Base-by-base conservation (phyloP, 148 eudicot species). In the Diospyros lotus region DNA sequence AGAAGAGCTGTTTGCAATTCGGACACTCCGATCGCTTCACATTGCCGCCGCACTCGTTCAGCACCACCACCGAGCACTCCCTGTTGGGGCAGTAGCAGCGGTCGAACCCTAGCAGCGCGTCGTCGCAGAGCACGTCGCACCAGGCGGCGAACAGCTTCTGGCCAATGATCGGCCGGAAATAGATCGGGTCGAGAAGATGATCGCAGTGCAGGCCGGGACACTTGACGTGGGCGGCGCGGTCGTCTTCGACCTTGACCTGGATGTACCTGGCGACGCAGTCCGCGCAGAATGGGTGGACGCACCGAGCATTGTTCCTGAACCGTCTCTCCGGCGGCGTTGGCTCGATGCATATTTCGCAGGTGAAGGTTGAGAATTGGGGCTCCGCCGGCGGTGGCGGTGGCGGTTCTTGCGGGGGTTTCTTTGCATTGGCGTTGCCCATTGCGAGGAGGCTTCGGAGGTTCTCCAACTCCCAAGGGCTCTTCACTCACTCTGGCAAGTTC, bases 271-370 rank as follows among this genome's bases (percentile, higher is more conserved):
- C 6, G 39, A 79, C 65, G 64, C 89, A 86, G 9, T 79, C 80
- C 5, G 58, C 64, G 74, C 89, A 86, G 55, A 71, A 86, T 0
- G 84, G 85, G 76, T 86, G 89, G 5, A 55, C 5, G 52, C 85
- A 83, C 7, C n/a, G 44, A 17, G 28, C 41, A 1, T 13, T 39
- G 76, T 78, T 83, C 10, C 1, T 66, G 84, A 80, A 80, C 48
- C 42, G 73, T 8, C 69, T 67, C 68, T 48, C 68, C 2, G 80
- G 18, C 7, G 7, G 5, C 5, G 79, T 52, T 7, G 84, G 81
- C 11, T 86, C 89, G 73, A 76, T 78, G 74, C 88, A 86, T 44
- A 86, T 80, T 69, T 86, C 82, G 74, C 88, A 83, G 39, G 84
- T 80, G 84, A 82, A 78, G 55, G 1, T 10, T 0, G 69, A 66